phyloP scores from a whole-genome alignment of 345 rosid genomes.

The Euphorbia tirucalli region DNA sequence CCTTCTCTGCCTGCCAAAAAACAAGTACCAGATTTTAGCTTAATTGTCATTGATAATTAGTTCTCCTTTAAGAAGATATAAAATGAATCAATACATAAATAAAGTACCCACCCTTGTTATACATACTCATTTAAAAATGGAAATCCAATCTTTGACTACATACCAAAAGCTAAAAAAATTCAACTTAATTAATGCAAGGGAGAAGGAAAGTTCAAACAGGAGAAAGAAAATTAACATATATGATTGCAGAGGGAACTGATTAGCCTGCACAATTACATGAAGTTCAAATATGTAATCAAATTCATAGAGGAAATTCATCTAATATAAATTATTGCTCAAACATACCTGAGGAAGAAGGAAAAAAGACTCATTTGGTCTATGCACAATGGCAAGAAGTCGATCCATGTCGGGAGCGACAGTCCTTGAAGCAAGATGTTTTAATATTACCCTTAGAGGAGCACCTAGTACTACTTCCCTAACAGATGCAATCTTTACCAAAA shows the following conservation, averaged over 20 bases:
- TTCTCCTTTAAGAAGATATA: background rate
- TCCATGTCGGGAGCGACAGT: constrained; percentile 54
- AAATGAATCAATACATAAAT: background rate
- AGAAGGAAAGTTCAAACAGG: background rate
- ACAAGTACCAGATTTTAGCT: constrained; percentile 10
- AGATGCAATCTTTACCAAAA: constrained; percentile 79
- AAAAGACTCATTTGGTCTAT: constrained; percentile 90
- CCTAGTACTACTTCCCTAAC: constrained; percentile 87
- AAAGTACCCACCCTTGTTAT: background rate
- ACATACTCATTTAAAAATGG: background rate
- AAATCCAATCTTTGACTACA: background rate
- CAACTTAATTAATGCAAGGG: background rate
- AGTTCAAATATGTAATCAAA: background rate
- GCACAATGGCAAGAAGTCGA: constrained; percentile 76
- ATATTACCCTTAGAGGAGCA: constrained; percentile 72
- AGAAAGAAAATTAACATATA: too few relatives aligned
- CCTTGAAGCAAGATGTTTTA: constrained; percentile 73
- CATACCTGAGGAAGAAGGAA: constrained; percentile 80
- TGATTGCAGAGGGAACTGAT: background rate
- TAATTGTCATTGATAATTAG: background rate
- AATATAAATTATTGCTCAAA: background rate
- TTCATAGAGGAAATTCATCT: background rate
- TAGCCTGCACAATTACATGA: background rate
- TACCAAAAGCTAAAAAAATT: background rate
- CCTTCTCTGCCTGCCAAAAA: constrained; percentile 73